Evolutionary conservation across 2,329 filamentous ascomycete genomes (phyloP).

Genomic region (Erysiphe pisi): DNA sequence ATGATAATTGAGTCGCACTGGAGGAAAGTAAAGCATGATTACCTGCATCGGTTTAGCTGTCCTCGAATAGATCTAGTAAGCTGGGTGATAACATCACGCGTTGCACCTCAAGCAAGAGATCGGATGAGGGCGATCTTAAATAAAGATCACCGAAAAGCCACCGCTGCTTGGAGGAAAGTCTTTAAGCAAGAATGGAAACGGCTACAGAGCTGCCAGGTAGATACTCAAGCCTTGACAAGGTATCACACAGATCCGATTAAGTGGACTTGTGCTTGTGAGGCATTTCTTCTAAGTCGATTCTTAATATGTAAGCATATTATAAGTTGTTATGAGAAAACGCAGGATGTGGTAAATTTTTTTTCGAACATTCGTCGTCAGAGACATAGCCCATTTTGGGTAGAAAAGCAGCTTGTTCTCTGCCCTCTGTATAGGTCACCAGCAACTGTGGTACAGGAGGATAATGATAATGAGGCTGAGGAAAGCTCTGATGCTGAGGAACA

Average conservation of each 20-base stretch:
- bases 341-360: neutral
- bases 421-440: neutral
- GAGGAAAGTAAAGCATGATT: neutral
- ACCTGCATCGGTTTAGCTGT: too few species aligned
- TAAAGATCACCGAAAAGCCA: neutral
- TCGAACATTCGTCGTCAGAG: neutral
- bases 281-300: neutral
- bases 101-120: neutral
- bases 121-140: neutral
- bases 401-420: neutral
- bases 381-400: neutral
- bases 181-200: too few species aligned
- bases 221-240: neutral
- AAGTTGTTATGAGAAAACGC: neutral
- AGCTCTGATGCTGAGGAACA: too few species aligned
- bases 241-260: neutral
- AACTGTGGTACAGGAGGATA: neutral
- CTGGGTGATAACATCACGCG: too few species aligned
- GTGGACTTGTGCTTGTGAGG: neutral
- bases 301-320: neutral
- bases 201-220: neutral
- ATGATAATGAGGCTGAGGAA: neutral
- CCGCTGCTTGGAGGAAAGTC: neutral
- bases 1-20: constrained; percentile 24
- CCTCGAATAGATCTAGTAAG: too few species aligned